These are phyloP conservation scores for Straminergon stramineum DNA, from an alignment of 225 moss, liverwort and hornwort species.

Conservation along the genomic window DNA sequence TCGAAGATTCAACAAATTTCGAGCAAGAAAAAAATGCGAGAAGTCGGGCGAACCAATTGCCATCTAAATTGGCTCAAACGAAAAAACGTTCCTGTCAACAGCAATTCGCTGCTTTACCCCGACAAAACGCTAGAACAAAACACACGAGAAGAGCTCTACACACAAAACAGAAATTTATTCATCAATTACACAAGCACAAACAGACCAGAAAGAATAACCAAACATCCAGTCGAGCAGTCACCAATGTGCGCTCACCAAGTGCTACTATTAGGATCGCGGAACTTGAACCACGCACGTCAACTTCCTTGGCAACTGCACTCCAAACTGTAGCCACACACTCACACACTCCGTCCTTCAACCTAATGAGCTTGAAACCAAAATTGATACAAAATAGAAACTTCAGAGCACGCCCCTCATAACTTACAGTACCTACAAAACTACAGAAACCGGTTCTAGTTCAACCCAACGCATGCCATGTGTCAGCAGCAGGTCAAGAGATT, in stretches of 20 bases:
- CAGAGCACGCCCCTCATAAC: not conserved
- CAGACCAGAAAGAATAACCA: not conserved
- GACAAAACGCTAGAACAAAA: not conserved
- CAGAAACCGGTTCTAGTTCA: not conserved
- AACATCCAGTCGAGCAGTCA: not conserved
- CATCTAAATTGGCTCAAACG: not conserved
- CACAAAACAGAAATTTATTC: not conserved
- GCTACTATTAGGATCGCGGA: not conserved
- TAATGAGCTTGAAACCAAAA: not conserved
- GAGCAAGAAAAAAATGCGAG: not conserved
- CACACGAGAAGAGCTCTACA: not conserved
- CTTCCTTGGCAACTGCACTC: not conserved
- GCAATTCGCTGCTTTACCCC: not conserved
- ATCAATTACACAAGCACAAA: not conserved
- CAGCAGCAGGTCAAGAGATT: not conserved
- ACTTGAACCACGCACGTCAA: not conserved
- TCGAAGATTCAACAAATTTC: not conserved
- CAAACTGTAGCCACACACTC: not conserved
- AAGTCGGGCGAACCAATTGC: not conserved
- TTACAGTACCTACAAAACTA: not conserved
- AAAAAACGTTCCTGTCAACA: not conserved
- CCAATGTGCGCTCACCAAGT: constrained; percentile 1
- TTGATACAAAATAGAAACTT: not conserved
- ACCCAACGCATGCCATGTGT: not conserved
- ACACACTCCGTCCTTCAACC: not conserved